Conservation (phyloP, 805 yeast species). For the Lipomyces japonicus region DNA sequence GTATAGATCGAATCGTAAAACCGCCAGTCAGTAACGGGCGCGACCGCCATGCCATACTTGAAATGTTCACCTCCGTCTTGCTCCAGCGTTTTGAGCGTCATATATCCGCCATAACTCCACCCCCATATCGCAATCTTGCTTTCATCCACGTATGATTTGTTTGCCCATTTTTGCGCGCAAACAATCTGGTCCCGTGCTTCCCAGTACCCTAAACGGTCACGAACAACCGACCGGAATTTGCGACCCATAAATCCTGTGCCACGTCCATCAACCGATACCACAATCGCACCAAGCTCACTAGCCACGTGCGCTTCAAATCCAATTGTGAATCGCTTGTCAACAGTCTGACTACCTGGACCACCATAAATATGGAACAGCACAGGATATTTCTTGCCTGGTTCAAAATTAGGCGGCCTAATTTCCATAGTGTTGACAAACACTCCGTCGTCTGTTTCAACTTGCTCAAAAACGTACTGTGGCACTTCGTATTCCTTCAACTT, state of each 20-base stretch:
- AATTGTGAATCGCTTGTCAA: conserved; percentile 55
- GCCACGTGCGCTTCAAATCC: conserved; percentile 74
- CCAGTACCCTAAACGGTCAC: conserved; percentile 74
- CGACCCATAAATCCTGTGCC: conserved; percentile 92
- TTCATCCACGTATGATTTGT: conserved; percentile 60
- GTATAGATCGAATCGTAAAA: conserved; percentile 91
- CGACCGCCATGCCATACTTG: conserved; percentile 89
- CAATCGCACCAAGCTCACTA: conserved; percentile 73
- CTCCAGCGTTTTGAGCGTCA: conserved; percentile 86
- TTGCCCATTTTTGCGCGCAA: conserved; percentile 72
- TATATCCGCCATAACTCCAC: conserved; percentile 96
- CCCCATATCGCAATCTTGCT: conserved; percentile 86
- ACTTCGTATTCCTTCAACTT: conserved; percentile 44
- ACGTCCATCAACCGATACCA: conserved; percentile 93
- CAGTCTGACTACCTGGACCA: conserved; percentile 92
- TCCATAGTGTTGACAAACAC: conserved; percentile 64
- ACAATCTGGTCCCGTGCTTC: conserved; percentile 85
- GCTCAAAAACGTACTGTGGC: conserved; percentile 56
- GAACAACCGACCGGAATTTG: conserved; percentile 69
- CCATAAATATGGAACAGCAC: conserved; percentile 88
- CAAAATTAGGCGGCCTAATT: conserved; percentile 71
- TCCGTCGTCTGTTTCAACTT: conserved; percentile 42
- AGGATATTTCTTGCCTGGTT: conserved; percentile 65
- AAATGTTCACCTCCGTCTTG: conserved; percentile 70
- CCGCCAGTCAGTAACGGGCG: conserved; percentile 95